Base-by-base conservation (phyloP, 2,329 filamentous ascomycete species). In the Mycosphaerella sp. region DNA sequence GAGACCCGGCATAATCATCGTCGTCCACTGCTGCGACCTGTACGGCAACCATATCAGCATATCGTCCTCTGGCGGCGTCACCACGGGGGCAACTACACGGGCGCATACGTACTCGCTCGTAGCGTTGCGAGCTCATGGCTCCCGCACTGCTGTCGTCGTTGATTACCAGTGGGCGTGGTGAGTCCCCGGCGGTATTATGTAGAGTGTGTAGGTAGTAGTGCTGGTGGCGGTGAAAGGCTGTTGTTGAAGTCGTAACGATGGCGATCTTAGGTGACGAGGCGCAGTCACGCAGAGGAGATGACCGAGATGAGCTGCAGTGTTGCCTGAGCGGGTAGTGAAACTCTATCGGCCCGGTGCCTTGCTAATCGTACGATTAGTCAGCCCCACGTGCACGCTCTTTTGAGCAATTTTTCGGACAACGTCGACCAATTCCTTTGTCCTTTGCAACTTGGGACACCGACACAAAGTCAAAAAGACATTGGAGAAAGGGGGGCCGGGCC, bases 111-210 rank as follows among this genome's bases (percentile, higher is more conserved):
- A 77, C 75, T 66, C 74, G 67, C 64, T 77, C 71, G 62, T 78
- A 78, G 62, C 74, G 72, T 66, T 76, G 74, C 48, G 66, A 66
- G 59, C 71, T 73, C 75, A 77, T 77, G 61, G 52, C 70, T 36
- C 49, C 52, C 42, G 54, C 46, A 43, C 14, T 51, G 45, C 45
- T 17, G 51, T 55, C 26, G 40, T 56, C 39, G 49, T 32, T 34
- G 29, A 8, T 2, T 43, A 4, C 45, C 31, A 50, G 42, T 32
- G 43, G 12, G 48, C 31, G 34, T 17, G 6, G 31, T n/a, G 39
- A 51, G 11, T 36, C 21, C 21, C 21, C 21, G 21, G 39, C 38
- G 38, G 29, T 48, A 36, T 38, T 39, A 26, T 48, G 56, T 49
- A 40, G 21, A 3, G 21, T 21, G 21, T 21, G 21, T 21, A 21